These are phyloP conservation scores for apple (Malus domestica) DNA, from an alignment of 306 rosid species.

Conservation along the genomic window ASM211411v1 NC_041792.1:29243407-29243906, in stretches of 20 bases:
- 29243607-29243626: background rate
- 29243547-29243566: background rate
- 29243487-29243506: constrained; percentile 83
- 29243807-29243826: background rate
- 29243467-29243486: constrained; percentile 95
- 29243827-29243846: background rate
- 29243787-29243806: background rate
- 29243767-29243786: background rate
- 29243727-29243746: background rate
- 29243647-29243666: background rate
- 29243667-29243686: background rate
- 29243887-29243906: constrained; percentile 27
- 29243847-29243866: background rate
- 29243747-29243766: background rate
- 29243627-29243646: background rate
- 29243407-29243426: constrained; percentile 66
- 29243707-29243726: background rate
- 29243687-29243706: background rate
- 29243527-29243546: background rate
- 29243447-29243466: constrained; percentile 79
- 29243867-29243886: constrained; percentile 8
- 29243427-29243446: constrained; percentile 88
- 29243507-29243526: constrained; percentile 49
- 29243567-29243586: background rate
- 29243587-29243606: background rate